Conservation (phyloP, 768 basidiomycete species). For the Trametes villosa region DNA sequence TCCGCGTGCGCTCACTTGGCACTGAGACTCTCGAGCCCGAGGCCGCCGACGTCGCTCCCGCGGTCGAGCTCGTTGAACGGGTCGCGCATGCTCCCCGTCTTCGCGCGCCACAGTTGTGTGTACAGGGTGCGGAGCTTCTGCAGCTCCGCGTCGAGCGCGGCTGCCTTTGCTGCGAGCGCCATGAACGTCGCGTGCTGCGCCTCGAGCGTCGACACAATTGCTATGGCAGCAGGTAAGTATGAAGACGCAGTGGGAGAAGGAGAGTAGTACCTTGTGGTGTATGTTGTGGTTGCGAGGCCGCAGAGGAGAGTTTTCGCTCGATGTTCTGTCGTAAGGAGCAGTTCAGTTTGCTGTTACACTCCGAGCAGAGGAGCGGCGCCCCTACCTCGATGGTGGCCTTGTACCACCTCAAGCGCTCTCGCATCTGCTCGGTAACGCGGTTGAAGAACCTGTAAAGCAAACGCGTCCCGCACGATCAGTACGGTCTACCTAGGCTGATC, state of each 20-base stretch:
- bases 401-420: constrained; percentile 74
- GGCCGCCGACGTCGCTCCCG: constrained; percentile 43
- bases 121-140: constrained; percentile 78
- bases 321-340: constrained; percentile 64
- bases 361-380: neutral
- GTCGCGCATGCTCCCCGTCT: constrained; percentile 82
- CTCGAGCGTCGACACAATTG: constrained; percentile 75
- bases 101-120: constrained; percentile 77
- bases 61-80: constrained; percentile 65
- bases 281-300: constrained; percentile 61
- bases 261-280: constrained; percentile 70
- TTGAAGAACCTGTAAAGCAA: constrained; percentile 67
- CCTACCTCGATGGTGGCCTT: constrained; percentile 78
- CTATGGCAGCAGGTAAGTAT: constrained; percentile 40
- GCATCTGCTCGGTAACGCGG: constrained; percentile 73
- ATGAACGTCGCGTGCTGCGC: constrained; percentile 81
- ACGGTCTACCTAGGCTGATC: neutral
- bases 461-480: neutral
- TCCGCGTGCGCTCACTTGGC: constrained; percentile 20
- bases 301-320: constrained; percentile 77
- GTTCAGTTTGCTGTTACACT: constrained; percentile 4
- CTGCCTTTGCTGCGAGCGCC: constrained; percentile 75
- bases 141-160: constrained; percentile 71
- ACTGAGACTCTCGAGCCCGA: constrained; percentile 53
- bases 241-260: neutral